Base-by-base conservation (phyloP, 805 yeast species). In the Kluyveromyces lactis region DNA sequence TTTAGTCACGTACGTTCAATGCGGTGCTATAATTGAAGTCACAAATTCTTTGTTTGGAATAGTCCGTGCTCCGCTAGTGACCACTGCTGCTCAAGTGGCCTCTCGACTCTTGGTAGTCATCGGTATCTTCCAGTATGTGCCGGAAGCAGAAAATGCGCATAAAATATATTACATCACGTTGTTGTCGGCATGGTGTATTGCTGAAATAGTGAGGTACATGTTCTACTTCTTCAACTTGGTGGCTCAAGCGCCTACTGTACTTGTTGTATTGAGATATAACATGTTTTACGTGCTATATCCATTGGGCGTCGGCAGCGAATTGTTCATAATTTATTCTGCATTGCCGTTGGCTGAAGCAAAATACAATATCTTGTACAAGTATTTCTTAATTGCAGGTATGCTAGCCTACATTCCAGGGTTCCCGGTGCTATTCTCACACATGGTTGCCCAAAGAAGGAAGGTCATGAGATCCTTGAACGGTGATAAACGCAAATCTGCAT, bases 121-220 rank as follows among this genome's bases (percentile, higher is more conserved):
- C 66, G 97, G 97, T 3, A 73, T 90, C 38, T 77, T 86, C 62
- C 76, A 76, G 38, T 58, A 71, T n/a, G 68, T 87, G 47, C 96
- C 97, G 7, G 82, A 81, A 15, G 86, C 86, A 2, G 49, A 53
- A 18, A 55, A 52, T 18, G 38, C 21, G 69, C 72, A 48, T 39
- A 50, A 48, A 71, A 69, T 47, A 68, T 77, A 74, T 12, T 89
- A 81, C 60, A 62, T 79, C 41, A 67, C 90, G 1, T 71, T 90
- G 58, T 69, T 79, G 34, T 50, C 77, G 32, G 87, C 96, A 10
- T 92, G 98, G 98, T 77, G 92, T n/a, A 52, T 85, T 39, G 86
- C 97, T n/a, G 98, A 92, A 62, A 72, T 86, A 33, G 80, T 89
- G 42, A 73, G 98, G 58, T 92, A 92, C 63, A 73, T 86, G 31